Conservation (phyloP, 257 asterid genomes). For the Verbascum thapsus region DNA sequence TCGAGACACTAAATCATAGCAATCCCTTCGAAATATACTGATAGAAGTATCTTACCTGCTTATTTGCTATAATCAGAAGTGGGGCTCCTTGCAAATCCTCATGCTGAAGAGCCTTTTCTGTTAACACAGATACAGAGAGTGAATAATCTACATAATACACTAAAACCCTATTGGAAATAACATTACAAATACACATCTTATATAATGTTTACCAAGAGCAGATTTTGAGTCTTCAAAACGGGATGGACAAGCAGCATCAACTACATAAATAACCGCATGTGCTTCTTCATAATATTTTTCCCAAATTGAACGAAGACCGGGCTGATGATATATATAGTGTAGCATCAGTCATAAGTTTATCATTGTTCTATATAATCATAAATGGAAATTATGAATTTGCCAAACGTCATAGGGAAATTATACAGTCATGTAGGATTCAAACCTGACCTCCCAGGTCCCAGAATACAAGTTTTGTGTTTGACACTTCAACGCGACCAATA, state of each 20-base stretch:
- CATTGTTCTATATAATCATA: neutral
- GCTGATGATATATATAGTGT: conserved; percentile 38
- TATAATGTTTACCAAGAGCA: conserved; percentile 59
- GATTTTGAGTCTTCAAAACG: conserved; percentile 79
- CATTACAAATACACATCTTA: neutral
- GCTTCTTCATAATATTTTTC: conserved; percentile 87
- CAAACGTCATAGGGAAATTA: neutral
- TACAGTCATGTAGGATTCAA: conserved; percentile 6
- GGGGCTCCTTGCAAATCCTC: conserved; percentile 89
- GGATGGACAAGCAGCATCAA: conserved; percentile 70
- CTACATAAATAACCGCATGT: conserved; percentile 67
- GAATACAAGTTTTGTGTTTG: conserved; percentile 68
- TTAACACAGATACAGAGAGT: conserved; percentile 17
- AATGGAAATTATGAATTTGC: neutral
- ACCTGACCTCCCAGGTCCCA: conserved; percentile 98
- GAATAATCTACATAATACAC: neutral
- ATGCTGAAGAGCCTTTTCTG: conserved; percentile 78
- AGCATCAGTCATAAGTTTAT: conserved; percentile 12
- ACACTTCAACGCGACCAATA: conserved; percentile 73
- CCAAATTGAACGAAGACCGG: conserved; percentile 83
- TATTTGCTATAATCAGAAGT: conserved; percentile 66
- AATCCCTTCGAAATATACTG: too few species aligned
- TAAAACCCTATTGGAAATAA: neutral
- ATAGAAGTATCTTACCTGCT: conserved; percentile 48
- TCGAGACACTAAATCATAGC: neutral